phyloP scores from a whole-genome alignment of 75 land plant species.

The Pinus taeda region DNA sequence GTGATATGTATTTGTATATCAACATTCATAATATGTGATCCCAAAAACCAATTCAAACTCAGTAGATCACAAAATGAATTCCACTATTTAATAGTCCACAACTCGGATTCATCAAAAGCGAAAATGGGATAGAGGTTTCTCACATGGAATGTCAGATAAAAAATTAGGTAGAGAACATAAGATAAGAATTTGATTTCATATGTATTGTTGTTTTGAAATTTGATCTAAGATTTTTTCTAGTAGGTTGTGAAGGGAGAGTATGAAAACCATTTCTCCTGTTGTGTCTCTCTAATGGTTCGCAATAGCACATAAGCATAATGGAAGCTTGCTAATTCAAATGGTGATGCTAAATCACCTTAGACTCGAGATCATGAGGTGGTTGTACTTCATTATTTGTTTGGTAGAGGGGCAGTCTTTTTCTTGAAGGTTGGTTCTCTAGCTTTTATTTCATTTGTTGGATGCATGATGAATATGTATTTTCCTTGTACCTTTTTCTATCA shows the following conservation, averaged over 20 bases:
- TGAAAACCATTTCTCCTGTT: background rate
- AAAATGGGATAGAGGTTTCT: background rate
- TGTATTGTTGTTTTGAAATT: background rate
- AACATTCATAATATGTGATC: background rate
- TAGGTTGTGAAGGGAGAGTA: background rate
- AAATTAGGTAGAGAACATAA: background rate
- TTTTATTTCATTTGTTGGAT: too few relatives aligned
- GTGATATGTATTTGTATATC: background rate
- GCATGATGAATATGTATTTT: too few relatives aligned
- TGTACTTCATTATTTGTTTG: too few relatives aligned
- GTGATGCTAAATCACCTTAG: too few relatives aligned
- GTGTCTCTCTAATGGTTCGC: background rate
- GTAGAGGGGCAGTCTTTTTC: too few relatives aligned
- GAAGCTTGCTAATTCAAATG: too few relatives aligned
- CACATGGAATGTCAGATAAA: background rate
- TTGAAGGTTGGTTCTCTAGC: too few relatives aligned
- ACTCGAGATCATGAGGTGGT: too few relatives aligned
- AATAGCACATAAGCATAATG: background rate
- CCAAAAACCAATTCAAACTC: background rate
- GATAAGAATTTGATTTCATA: background rate
- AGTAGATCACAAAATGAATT: background rate
- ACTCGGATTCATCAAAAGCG: background rate
- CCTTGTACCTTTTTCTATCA: too few relatives aligned
- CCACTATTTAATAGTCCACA: background rate
- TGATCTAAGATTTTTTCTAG: background rate